Base-by-base conservation (phyloP, 1,284 basidiomycete genomes). In the Waitea zeae region DNA sequence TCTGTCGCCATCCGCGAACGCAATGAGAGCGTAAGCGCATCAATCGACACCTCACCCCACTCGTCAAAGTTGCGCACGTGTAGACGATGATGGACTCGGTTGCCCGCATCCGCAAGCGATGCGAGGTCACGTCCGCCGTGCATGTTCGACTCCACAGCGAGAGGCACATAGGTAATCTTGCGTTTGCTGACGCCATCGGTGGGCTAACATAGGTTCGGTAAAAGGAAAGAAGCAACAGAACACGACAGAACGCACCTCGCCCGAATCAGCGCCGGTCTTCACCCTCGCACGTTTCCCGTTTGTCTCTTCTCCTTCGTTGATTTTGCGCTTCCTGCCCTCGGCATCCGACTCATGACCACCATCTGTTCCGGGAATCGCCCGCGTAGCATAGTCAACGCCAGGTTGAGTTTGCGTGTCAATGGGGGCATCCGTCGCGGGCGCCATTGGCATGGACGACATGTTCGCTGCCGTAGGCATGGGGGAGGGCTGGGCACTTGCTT, bases 161-260 rank as follows among this genome's bases (percentile, higher is more conserved):
- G 59, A 0, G 93, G 93, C 17, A 82, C 62, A 50, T 97, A 98
- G 58, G 90, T 84, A 44, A 97, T 83, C 56, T 81, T 86, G 46
- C 83, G 78, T 39, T 87, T n/a, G n/a, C n/a, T n/a, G n/a, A n/a
- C n/a, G n/a, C n/a, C n/a, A n/a, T n/a, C n/a, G n/a, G n/a, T n/a
- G n/a, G n/a, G n/a, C n/a, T n/a, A n/a, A n/a, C n/a, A n/a, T n/a
- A n/a, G n/a, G n/a, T n/a, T n/a, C n/a, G n/a, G n/a, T n/a, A 26
- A 26, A n/a, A 26, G 24, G n/a, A 26, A 26, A 26, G 24, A 26
- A n/a, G 24, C 24, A n/a, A 9, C 24, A 26, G 24, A 9, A n/a
- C n/a, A n/a, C n/a, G 24, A n/a, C 24, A 26, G 24, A 9, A n/a
- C 9, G 24, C 9, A n/a, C 9, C 9, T n/a, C 24, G 24, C 7